Conservation (phyloP, 768 basidiomycete genomes). For the Tulasnella calospora region DNA sequence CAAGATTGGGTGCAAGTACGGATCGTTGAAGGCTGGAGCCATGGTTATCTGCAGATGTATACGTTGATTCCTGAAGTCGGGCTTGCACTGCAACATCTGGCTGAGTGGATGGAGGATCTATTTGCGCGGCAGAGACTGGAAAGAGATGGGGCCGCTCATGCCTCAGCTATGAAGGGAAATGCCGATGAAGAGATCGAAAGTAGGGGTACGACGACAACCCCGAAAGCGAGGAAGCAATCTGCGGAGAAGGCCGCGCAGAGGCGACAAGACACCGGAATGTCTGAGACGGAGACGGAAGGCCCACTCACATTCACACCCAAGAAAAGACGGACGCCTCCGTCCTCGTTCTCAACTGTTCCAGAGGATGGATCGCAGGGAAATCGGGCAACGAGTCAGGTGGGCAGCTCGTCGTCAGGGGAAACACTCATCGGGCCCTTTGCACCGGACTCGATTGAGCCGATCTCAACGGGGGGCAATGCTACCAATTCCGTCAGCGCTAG, state of each 20-base stretch:
- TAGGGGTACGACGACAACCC: background rate
- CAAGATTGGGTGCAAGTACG: constrained; percentile 94
- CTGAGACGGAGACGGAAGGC: constrained; percentile 61
- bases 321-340: constrained; percentile 37
- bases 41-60: constrained; percentile 95
- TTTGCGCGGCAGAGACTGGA: constrained; percentile 42
- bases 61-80: constrained; percentile 76
- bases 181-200: constrained; percentile 6
- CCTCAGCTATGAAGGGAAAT: constrained; percentile 6
- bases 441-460: constrained; percentile 8
- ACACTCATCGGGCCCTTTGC: constrained; percentile 26
- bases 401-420: constrained; percentile 31
- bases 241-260: constrained; percentile 7
- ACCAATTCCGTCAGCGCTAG: background rate
- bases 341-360: constrained; percentile 25
- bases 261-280: constrained; percentile 27
- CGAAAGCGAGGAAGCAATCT: constrained; percentile 4
- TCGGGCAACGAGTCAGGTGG: constrained; percentile 23
- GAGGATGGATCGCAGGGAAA: constrained; percentile 5
- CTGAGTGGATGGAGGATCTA: constrained; percentile 83
- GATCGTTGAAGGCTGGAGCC: constrained; percentile 93
- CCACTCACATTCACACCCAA: constrained; percentile 69
- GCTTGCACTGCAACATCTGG: constrained; percentile 73
- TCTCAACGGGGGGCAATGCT: constrained; percentile 6
- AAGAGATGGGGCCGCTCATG: constrained; percentile 19